Conservation (phyloP, 2,329 filamentous ascomycete genomes). For the Aspergillus cejpii region DNA sequence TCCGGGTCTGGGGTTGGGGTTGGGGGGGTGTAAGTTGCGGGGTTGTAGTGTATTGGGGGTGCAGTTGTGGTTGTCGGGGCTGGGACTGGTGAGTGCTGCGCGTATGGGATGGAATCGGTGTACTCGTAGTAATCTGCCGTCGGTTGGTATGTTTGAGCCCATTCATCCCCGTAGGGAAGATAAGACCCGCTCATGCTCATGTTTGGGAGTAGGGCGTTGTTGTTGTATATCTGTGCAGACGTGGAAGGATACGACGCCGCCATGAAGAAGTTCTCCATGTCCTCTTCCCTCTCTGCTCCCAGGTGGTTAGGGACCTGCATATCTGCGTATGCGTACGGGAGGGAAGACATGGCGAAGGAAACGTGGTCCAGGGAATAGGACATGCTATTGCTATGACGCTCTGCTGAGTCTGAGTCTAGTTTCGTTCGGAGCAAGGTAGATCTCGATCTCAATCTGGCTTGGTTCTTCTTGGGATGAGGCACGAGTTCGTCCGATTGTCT, state of each 20-base stretch:
- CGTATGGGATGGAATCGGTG: too few species aligned
- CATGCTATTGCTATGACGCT: neutral
- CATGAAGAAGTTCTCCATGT: neutral
- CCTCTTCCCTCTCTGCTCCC: neutral
- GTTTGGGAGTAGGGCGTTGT: neutral
- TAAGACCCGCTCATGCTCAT: neutral
- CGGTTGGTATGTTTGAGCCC: neutral
- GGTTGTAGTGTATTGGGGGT: too few species aligned
- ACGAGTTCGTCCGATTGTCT: neutral
- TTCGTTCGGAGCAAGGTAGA: neutral
- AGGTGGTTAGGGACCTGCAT: slow-evolving; percentile 1
- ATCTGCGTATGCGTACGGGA: neutral
- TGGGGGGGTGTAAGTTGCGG: too few species aligned
- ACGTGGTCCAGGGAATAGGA: neutral
- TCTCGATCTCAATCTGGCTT: neutral
- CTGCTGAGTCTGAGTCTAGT: neutral
- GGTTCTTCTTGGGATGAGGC: neutral
- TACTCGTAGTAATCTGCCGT: neutral
- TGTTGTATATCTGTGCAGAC: too few species aligned
- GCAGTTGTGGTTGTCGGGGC: too few species aligned
- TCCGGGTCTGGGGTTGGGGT: slow-evolving; percentile 11
- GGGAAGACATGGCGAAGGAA: neutral
- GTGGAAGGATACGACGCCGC: too few species aligned
- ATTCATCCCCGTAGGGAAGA: neutral
- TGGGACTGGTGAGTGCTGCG: too few species aligned